Conservation (phyloP, 1,284 basidiomycete species). For the Amylostereum chailletii region DNA sequence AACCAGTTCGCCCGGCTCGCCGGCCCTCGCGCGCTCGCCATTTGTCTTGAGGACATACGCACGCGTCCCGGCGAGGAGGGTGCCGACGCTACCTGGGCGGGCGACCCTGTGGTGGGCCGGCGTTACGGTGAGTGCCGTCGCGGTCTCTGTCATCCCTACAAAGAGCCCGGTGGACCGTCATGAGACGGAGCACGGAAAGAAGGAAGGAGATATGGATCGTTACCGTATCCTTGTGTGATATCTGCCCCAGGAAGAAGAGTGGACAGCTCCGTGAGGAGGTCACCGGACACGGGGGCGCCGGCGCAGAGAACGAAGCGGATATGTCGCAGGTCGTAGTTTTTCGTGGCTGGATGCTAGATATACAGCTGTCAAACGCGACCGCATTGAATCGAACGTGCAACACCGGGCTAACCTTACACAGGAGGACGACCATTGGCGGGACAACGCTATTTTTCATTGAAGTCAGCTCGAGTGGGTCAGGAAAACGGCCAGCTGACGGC, state of each 20-base stretch:
- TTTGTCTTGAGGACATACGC: constrained; percentile 31
- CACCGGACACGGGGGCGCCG: constrained; percentile 67
- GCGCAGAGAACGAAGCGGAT: constrained; percentile 57
- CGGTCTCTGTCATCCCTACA: constrained; percentile 36
- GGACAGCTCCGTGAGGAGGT: constrained; percentile 48
- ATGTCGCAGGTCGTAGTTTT: constrained; percentile 57
- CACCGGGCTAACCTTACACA: too few species aligned
- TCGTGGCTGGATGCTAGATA: constrained; percentile 51
- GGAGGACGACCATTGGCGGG: constrained; percentile 53
- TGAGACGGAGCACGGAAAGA: constrained; percentile 7
- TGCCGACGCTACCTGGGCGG: constrained; percentile 27
- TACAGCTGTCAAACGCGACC: too few species aligned
- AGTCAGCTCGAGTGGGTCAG: too few species aligned
- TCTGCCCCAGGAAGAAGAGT: constrained; percentile 47
- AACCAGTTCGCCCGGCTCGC: constrained; percentile 33
- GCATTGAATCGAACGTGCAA: too few species aligned
- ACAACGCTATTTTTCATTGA: constrained; percentile 37
- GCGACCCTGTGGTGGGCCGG: constrained; percentile 17
- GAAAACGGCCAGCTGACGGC: too few species aligned
- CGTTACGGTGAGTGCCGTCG: constrained; percentile 32
- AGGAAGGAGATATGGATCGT: background rate
- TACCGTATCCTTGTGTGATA: constrained; percentile 64
- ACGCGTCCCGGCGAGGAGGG: constrained; percentile 26
- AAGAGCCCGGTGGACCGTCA: constrained; percentile 1
- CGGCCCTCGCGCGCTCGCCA: constrained; percentile 26